Conservation (phyloP, 2,329 filamentous ascomycete species). For the Zymoseptoria passerinii region DNA sequence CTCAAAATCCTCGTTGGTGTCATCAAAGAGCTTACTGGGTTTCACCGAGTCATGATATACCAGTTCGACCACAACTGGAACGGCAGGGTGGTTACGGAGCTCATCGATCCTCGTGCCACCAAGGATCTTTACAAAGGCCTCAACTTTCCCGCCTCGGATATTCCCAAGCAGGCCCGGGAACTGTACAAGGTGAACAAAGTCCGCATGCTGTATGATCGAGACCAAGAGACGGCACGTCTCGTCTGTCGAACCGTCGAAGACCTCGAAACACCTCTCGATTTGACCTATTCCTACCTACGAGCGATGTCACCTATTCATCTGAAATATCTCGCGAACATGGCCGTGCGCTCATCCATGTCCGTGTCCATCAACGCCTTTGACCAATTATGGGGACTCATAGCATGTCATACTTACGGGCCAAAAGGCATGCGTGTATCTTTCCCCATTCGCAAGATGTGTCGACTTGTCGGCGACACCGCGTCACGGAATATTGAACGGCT, state of each 20-base stretch:
- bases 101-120: constrained; percentile 71
- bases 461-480: constrained; percentile 74
- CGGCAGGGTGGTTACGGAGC: constrained; percentile 76
- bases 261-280: constrained; percentile 65
- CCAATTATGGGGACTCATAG: constrained; percentile 80
- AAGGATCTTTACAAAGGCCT: constrained; percentile 80
- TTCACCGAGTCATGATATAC: constrained; percentile 88
- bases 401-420: constrained; percentile 71
- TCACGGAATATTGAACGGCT: constrained; percentile 81
- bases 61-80: constrained; percentile 80
- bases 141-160: constrained; percentile 82
- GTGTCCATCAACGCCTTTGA: constrained; percentile 82
- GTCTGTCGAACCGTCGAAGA: constrained; percentile 71
- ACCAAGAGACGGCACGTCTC: constrained; percentile 68
- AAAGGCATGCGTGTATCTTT: constrained; percentile 86
- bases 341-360: constrained; percentile 87
- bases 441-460: constrained; percentile 85
- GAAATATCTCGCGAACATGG: constrained; percentile 83
- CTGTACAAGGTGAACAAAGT: constrained; percentile 87
- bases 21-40: constrained; percentile 81
- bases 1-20: constrained; percentile 77
- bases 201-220: constrained; percentile 75
- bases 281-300: constrained; percentile 75
- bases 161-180: constrained; percentile 76
- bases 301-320: constrained; percentile 87